Percentiles rank a stretch among this genome's conserved stretches.
Evolutionary conservation across 169 alveolate species (phyloP).

Genomic region (Plasmodium reichenowi): DNA sequence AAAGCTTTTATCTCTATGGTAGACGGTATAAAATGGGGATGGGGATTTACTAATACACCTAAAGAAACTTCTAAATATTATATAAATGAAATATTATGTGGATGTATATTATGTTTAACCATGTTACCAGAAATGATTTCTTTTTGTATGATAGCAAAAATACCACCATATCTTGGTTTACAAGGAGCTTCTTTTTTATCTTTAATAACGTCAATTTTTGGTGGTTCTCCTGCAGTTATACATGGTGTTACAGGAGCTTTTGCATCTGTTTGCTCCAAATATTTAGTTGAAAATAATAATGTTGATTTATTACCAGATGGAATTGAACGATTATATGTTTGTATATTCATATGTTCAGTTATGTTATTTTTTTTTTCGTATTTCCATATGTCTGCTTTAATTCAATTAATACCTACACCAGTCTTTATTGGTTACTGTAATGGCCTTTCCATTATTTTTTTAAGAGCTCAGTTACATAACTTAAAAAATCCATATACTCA

Average conservation of each 20-base stretch:
- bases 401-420: constrained; percentile 86
- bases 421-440: constrained; percentile 88
- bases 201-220: constrained; percentile 84
- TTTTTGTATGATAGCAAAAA: constrained; percentile 87
- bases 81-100: constrained; percentile 83
- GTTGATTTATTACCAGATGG: constrained; percentile 49
- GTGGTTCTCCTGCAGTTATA: constrained; percentile 88
- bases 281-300: constrained; percentile 69
- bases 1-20: constrained; percentile 48
- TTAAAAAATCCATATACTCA: constrained; percentile 83
- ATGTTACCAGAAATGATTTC: constrained; percentile 89
- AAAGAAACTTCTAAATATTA: constrained; percentile 79
- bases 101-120: constrained; percentile 85
- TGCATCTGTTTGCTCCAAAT: constrained; percentile 84
- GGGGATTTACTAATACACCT: constrained; percentile 75
- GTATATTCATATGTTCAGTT: constrained; percentile 82
- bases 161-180: constrained; percentile 86
- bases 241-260: constrained; percentile 87
- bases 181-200: constrained; percentile 87
- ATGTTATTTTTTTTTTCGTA: constrained; percentile 81
- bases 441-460: constrained; percentile 86
- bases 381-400: constrained; percentile 84
- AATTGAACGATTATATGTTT: constrained; percentile 60
- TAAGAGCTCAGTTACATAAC: constrained; percentile 86
- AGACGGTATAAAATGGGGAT: constrained; percentile 75